Base-by-base conservation (phyloP, 2,329 filamentous ascomycete genomes). In the Volutella citrinella region DNA sequence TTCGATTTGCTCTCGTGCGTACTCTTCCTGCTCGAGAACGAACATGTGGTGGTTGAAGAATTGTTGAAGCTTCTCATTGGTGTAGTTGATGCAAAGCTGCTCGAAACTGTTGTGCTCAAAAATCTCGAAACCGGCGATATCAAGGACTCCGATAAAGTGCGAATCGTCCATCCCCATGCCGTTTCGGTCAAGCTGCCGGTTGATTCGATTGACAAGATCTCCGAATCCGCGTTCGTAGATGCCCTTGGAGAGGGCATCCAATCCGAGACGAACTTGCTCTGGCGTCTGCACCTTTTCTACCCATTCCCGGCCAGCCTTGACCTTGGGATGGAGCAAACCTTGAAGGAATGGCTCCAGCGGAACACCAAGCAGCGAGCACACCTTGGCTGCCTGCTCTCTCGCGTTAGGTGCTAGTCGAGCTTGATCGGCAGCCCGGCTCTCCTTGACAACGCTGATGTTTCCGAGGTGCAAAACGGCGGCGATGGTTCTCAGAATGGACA, bases 41-140 rank as follows among this genome's bases (percentile, higher is more conserved):
- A 98, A 98, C 93, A 98, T 98, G 69, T 98, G 94, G 59, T 98
- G 93, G 55, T 98, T 98, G 76, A 98, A 98, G 63, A 98, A 98
- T 51, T 98, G 93, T 56, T 98, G 93, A 7, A 98, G 78, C 62
- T 96, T 98, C 63, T 98, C 93, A 64, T 98, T 98, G 42, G 94
- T 97, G 65, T 98, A 98, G 65, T 98, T 98, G 74, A 98, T 98
- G 69, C 93, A 98, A 6, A 98, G 76, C 62, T 98, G 93, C 61
- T 98, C 93, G 55, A 98, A 98, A 69, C 91, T 96, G 69, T 98
- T 98, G 54, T 87, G 79, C 51, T 98, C 90, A 52, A 98, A 98
- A 39, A 98, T 98, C 58, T 98, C 93, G 63, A 98, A 98, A 41
- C 93, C 93, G 45, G 94, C 94, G 63, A 98, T 98, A 78, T 98